These are phyloP conservation scores for Erigeron canadensis DNA, from an alignment of 129 eudicot species.

Conservation along the genomic window DNA sequence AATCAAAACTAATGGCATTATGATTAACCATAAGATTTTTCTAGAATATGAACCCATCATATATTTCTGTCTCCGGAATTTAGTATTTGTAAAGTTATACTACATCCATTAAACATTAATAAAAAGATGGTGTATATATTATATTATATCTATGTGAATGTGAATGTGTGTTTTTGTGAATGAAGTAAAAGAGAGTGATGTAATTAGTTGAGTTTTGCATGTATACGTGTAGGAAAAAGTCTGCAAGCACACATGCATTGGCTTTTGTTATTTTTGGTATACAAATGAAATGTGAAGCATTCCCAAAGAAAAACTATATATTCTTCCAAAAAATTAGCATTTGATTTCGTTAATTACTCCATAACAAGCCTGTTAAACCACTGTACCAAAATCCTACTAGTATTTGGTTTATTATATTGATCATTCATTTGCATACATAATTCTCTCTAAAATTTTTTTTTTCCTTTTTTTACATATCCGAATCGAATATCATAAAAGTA, in stretches of 20 bases:
- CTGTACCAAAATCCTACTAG: too few species aligned
- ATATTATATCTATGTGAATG: background rate
- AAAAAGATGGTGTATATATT: background rate
- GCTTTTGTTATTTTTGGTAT: background rate
- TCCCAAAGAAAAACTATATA: background rate
- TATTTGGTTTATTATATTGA: too few species aligned
- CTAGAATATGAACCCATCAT: slow-evolving; percentile 26
- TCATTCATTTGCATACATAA: too few species aligned
- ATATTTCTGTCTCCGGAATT: too few species aligned
- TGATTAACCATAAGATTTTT: slow-evolving; percentile 21
- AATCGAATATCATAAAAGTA: too few species aligned
- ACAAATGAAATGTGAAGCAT: background rate
- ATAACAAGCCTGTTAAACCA: background rate
- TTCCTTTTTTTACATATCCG: too few species aligned
- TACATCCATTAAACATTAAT: slow-evolving; percentile 4
- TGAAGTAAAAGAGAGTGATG: slow-evolving; percentile 4
- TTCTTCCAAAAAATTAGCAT: slow-evolving; percentile 14
- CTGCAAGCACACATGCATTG: slow-evolving; percentile 3
- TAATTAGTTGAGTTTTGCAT: slow-evolving; percentile 11
- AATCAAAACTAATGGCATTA: slow-evolving; percentile 25
- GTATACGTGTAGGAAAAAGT: slow-evolving; percentile 33
- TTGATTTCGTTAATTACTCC: background rate
- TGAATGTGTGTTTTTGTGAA: slow-evolving; percentile 15
- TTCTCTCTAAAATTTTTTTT: too few species aligned
- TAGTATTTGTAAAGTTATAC: too few species aligned